Percentiles rank a stretch among this genome's conserved stretches.
Conservation (phyloP, 225 moss, liverwort and hornwort genomes). For the Asterella californica region DNA sequence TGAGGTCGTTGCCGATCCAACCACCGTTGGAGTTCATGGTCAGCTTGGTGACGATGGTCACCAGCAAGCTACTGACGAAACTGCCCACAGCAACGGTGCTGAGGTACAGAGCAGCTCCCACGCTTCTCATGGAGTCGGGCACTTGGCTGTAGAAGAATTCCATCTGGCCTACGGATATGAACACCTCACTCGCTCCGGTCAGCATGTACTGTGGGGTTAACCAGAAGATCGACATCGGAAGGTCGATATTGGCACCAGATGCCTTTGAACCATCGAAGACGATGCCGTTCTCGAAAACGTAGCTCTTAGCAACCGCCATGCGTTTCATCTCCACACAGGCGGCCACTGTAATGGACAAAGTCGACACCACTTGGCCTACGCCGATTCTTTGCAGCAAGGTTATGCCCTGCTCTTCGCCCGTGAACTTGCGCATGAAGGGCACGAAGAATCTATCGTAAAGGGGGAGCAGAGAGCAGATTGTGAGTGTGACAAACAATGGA, state of each 20-base stretch:
- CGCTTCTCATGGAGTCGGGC: constrained; percentile 95
- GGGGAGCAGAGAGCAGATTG: constrained; percentile 82
- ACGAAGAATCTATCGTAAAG: constrained; percentile 94
- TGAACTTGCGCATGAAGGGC: constrained; percentile 67
- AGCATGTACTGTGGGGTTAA: constrained; percentile 94
- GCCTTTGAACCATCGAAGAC: background rate
- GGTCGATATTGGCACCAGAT: background rate
- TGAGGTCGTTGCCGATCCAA: constrained; percentile 96
- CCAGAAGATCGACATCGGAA: constrained; percentile 98
- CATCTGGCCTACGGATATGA: constrained; percentile 97
- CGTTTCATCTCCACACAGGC: constrained; percentile 86
- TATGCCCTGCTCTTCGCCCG: constrained; percentile 81
- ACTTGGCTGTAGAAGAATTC: constrained; percentile 98
- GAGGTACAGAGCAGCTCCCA: constrained; percentile 93
- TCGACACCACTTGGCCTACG: constrained; percentile 85
- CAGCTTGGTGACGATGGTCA: constrained; percentile 74
- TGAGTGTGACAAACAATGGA: constrained; percentile 89
- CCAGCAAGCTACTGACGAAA: constrained; percentile 90
- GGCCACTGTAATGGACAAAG: constrained; percentile 79
- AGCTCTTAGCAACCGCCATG: constrained; percentile 49
- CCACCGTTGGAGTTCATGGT: constrained; percentile 88
- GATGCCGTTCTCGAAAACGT: constrained; percentile 12
- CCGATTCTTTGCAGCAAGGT: constrained; percentile 92
- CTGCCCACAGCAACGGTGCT: constrained; percentile 99
- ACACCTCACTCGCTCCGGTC: constrained; percentile 87